A percentile compares a stretch with the other conserved stretches of the same genome.
These are phyloP conservation scores for Nemania abortiva DNA, from an alignment of 2,329 filamentous ascomycete genomes.

Conservation along the genomic window DNA sequence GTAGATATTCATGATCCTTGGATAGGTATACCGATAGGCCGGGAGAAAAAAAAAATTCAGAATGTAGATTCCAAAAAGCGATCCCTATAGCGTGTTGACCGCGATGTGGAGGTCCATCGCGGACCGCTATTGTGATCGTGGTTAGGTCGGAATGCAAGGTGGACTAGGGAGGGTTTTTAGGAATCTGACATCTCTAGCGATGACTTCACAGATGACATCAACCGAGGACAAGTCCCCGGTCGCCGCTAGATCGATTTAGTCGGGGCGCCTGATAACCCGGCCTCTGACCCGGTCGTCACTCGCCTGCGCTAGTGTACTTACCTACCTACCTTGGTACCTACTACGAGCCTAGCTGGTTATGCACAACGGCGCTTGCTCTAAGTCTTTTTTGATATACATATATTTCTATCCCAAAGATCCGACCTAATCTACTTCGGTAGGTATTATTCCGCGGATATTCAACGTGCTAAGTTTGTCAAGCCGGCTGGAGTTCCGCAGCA, in stretches of 20 bases:
- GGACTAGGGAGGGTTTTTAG: constrained; percentile 2
- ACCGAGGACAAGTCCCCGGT: constrained; percentile 4
- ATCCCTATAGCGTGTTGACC: constrained; percentile 6
- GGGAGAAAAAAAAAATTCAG: background rate
- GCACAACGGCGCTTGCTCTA: constrained; percentile 15
- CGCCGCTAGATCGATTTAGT: constrained; percentile 27
- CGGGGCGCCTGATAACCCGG: constrained; percentile 19
- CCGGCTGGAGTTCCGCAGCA: background rate
- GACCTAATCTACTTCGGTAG: constrained; percentile 6
- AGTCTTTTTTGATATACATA: constrained; percentile 6
- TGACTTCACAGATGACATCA: constrained; percentile 33
- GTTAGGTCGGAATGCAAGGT: constrained; percentile 6
- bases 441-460: constrained; percentile 14
- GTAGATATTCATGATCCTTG: background rate
- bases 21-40: background rate
- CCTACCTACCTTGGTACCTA: background rate
- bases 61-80: constrained; percentile 31
- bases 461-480: background rate
- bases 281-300: background rate
- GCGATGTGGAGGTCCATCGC: constrained; percentile 21
- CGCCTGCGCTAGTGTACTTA: background rate
- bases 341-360: constrained; percentile 1
- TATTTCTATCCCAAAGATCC: constrained; percentile 5
- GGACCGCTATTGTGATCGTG: background rate
- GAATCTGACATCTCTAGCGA: constrained; percentile 1